Base-by-base conservation (phyloP, 768 basidiomycete species). In the Mycena haematopus region DNA sequence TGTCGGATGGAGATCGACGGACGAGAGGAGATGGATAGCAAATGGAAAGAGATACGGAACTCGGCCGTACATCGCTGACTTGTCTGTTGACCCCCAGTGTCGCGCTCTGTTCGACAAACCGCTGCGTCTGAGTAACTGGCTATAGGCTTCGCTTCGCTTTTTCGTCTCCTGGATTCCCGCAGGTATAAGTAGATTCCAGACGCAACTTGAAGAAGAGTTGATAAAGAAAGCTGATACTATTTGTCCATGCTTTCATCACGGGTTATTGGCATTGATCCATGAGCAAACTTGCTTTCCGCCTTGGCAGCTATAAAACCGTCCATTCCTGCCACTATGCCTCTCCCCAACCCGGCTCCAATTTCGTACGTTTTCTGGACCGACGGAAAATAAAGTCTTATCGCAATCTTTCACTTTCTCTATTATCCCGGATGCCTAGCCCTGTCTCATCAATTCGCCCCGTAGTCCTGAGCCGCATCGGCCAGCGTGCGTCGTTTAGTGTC, bases 401-500 rank as follows among this genome's bases (percentile, higher is more conserved):
- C 17, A 52, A 40, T 66, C 70, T 38, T 29, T 27, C 51, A 19
- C 27, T 33, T 38, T 22, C 7, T 22, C 50, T 29, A 25, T 11
- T 40, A 53, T 25, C 14, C 11, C 36, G 46, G 13, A 67, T 64
- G 66, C 25, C 55, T 45, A 63, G 62, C 52, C 62, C 65, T 36
- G 62, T 47, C 50, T 64, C 66, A 1, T 59, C 52, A 44, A n/a
- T 17, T 38, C 66, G 62, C 1, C 62, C 62, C 10, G 56, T 64
- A 10, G 56, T 61, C 29, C 62, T 57, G 36, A 67, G 52, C 55
- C 66, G 66, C 45, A 51, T 58, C 65, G 46, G 62, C 27, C 66
- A 67, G 25, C 62, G 66, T 67, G 38, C 58, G 62, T 52, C 70
- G 68, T 59, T n/a, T 9, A 9, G 9, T 9, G 4, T 31, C 9